Base-by-base conservation (phyloP, 225 moss, liverwort and hornwort genomes). In the Marchantia polymorpha region DNA sequence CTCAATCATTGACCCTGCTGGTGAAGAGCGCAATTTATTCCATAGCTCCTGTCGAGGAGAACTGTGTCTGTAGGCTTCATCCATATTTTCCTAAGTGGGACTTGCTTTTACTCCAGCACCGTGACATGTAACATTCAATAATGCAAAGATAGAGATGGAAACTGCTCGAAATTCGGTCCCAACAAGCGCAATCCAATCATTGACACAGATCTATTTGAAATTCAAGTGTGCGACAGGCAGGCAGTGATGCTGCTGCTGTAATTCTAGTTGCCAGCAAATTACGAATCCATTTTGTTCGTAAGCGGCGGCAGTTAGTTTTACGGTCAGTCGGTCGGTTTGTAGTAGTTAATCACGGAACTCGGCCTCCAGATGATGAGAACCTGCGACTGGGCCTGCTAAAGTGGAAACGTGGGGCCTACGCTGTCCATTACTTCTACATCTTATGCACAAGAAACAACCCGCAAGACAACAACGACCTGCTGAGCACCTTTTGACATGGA, bases 131-230 rank as follows among this genome's bases (percentile, higher is more conserved):
- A 39, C 39, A 39, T 39, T 39, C 39, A 39, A 39, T 23, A 8
- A 64, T 25, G 5, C 23, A 64, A 64, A 64, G 23, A 64, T 64
- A 8, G 64, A 16, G 59, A 59, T 59, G 16, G 23, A 61, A 61
- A 47, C 46, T n/a, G n/a, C n/a, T 51, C n/a, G 71, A 23, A n/a
- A n/a, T 50, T 50, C 6, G 50, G n/a, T 48, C 71, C 71, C 10
- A 71, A 47, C 47, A 71, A 49, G 50, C 71, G 51, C 71, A 70
- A 49, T 22, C 71, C 71, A 71, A 71, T 71, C 71, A 71, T 51
- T 71, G 71, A 49, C 47, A 71, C n/a, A n/a, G 71, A 50, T 50
- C 71, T 9, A 50, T 47, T 51, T n/a, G 47, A 47, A 71, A 17
- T 8, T 17, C 46, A 1, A 69, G 69, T 69, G 69, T 69, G 69